Evolutionary conservation across 148 eudicot species (phyloP).

Genomic region (Rhododendron vialii): DNA sequence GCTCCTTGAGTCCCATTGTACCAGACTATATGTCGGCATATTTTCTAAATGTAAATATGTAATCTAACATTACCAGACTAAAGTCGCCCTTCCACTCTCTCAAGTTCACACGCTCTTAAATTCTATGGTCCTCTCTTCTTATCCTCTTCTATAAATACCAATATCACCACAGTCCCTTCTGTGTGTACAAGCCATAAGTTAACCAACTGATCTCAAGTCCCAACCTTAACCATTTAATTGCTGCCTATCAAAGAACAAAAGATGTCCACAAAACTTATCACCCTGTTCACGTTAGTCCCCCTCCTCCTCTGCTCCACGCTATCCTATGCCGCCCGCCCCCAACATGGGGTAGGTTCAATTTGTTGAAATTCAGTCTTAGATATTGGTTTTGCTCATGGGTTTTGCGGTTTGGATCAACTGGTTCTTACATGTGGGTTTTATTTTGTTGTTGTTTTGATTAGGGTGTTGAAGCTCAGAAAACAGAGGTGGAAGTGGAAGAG

Average conservation of each 20-base stretch:
- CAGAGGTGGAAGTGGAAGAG: slow-evolving; percentile 22
- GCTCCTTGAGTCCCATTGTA: neutral
- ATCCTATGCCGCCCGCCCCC: slow-evolving; percentile 23
- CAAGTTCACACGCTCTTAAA: neutral
- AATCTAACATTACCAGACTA: too few relatives aligned
- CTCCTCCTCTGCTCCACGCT: slow-evolving; percentile 28
- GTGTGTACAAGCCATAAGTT: neutral
- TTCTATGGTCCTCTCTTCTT: neutral
- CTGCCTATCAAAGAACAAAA: neutral
- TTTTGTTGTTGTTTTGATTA: neutral
- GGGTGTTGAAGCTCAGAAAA: slow-evolving; percentile 14
- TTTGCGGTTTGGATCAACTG: slow-evolving; percentile 3
- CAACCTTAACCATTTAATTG: neutral
- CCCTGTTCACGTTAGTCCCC: slow-evolving; percentile 19
- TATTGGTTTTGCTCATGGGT: neutral
- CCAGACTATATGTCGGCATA: neutral
- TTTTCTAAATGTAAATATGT: too few relatives aligned
- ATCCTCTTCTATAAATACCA: slow-evolving; percentile 23
- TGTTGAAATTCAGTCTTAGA: neutral
- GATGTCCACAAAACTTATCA: slow-evolving; percentile 22
- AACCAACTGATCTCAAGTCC: neutral
- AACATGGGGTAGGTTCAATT: slow-evolving; percentile 9
- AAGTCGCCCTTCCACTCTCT: too few relatives aligned
- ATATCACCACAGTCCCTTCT: neutral
- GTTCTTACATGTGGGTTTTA: neutral